A percentile compares a stretch with the other conserved stretches of the same genome.
phyloP scores from a whole-genome alignment of 352 stramenopile genomes.

The Globisporangium spiculum region DNA sequence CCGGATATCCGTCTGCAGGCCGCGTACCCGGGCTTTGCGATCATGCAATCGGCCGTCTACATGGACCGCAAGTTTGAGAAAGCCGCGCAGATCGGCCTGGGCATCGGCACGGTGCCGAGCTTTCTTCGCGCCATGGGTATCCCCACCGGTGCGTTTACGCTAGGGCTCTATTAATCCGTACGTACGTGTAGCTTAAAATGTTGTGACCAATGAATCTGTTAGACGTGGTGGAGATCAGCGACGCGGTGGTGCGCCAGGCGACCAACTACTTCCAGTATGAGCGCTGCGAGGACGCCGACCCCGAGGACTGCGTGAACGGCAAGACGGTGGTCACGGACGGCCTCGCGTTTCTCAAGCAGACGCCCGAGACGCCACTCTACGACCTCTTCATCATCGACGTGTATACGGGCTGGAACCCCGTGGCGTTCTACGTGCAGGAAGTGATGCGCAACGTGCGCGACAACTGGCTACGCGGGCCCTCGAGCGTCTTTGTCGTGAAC shows the following conservation, averaged over 20 bases:
- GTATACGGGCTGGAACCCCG: slow-evolving; percentile 54
- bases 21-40: slow-evolving; percentile 74
- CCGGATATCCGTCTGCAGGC: slow-evolving; percentile 53
- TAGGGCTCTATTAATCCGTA: too few species aligned
- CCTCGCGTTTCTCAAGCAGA: slow-evolving; percentile 50
- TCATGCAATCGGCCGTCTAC: slow-evolving; percentile 75
- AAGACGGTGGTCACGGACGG: slow-evolving; percentile 68
- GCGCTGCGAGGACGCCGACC: slow-evolving; percentile 42
- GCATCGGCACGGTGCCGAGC: slow-evolving; percentile 65
- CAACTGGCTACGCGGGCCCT: slow-evolving; percentile 43
- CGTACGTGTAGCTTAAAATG: too few species aligned
- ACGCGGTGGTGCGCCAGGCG: slow-evolving; percentile 57
- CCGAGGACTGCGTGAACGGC: slow-evolving; percentile 37
- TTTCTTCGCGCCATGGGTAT: slow-evolving; percentile 62
- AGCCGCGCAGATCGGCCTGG: slow-evolving; percentile 65
- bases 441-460: slow-evolving; percentile 42
- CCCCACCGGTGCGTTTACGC: slow-evolving; percentile 30
- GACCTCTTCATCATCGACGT: slow-evolving; percentile 22
- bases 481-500: slow-evolving; percentile 72
- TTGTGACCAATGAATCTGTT: background rate
- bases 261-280: slow-evolving; percentile 75
- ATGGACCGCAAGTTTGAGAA: slow-evolving; percentile 36
- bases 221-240: slow-evolving; percentile 80
- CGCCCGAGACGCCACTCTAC: slow-evolving; percentile 26
- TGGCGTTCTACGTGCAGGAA: slow-evolving; percentile 69